These are phyloP conservation scores for Sporothrix pallida DNA, from an alignment of 2,329 filamentous ascomycete genomes.

Conservation along the genomic window DNA sequence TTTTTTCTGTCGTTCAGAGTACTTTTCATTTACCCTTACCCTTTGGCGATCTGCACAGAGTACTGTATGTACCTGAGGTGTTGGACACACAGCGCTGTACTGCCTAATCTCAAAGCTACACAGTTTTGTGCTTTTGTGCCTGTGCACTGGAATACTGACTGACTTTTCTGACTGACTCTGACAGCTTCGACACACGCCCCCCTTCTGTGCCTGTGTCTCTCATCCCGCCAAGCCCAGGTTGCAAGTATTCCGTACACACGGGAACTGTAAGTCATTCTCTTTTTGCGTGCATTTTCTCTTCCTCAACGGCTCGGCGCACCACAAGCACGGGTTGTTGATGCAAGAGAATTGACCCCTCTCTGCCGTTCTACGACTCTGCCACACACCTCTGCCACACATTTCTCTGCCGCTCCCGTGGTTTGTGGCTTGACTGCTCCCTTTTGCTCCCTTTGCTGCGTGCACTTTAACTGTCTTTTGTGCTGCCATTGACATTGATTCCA, in stretches of 20 bases:
- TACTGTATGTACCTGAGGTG: background rate
- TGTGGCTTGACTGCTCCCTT: slow-evolving; percentile 1
- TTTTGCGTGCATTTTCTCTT: no score
- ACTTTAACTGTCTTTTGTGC: background rate
- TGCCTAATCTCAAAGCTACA: no score
- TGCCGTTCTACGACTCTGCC: background rate
- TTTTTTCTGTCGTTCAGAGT: background rate
- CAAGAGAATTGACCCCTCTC: background rate
- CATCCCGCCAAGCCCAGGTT: background rate
- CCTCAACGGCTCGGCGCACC: slow-evolving; percentile 12
- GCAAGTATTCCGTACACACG: no score
- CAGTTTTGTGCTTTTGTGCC: background rate
- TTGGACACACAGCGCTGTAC: no score
- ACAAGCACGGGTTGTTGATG: background rate
- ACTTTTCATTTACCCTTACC: background rate
- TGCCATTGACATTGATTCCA: background rate
- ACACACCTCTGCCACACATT: background rate
- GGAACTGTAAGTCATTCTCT: no score
- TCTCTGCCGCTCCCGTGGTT: background rate
- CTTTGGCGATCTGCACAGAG: background rate
- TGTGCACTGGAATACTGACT: background rate
- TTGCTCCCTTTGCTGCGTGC: background rate
- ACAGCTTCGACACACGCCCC: background rate
- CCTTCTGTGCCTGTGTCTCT: background rate
- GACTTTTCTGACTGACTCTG: background rate